These are phyloP conservation scores for Mycocentrospora acerina DNA, from an alignment of 2,329 filamentous ascomycete genomes.

Conservation along the genomic window DNA sequence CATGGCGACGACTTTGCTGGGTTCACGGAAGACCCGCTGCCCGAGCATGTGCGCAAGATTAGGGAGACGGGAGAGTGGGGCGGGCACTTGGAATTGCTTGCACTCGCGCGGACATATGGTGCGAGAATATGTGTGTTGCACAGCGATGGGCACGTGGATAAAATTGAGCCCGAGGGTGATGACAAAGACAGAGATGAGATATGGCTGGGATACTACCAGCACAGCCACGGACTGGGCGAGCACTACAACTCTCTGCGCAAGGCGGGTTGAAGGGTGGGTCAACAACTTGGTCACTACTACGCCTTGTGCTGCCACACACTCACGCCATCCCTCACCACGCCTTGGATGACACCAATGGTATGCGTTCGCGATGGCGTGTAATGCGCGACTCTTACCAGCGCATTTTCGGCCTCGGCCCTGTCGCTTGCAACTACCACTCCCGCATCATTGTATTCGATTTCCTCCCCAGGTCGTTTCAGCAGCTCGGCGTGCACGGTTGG, in stretches of 20 bases:
- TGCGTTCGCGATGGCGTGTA: conserved; percentile 61
- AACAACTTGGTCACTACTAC: not conserved
- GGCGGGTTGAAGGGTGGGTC: conserved; percentile 21
- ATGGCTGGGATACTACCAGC: conserved; percentile 94
- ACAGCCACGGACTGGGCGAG: conserved; percentile 91
- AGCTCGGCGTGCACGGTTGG: conserved; percentile 72
- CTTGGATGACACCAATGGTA: conserved; percentile 46
- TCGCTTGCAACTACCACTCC: conserved; percentile 54
- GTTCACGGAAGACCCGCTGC: conserved; percentile 81
- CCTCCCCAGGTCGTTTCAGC: conserved; percentile 67
- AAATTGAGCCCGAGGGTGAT: conserved; percentile 60
- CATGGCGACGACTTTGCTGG: conserved; percentile 80
- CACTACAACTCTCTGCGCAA: conserved; percentile 87
- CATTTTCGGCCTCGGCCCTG: conserved; percentile 42
- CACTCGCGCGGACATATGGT: conserved; percentile 77
- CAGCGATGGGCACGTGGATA: conserved; percentile 74
- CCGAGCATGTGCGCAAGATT: conserved; percentile 73
- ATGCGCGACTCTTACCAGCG: conserved; percentile 51
- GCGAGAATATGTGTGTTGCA: conserved; percentile 85
- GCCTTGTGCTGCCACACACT: conserved; percentile 50
- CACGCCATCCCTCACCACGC: conserved; percentile 53
- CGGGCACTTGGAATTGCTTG: conserved; percentile 85
- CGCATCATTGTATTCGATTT: conserved; percentile 61
- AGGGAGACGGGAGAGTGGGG: conserved; percentile 93
- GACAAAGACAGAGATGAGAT: conserved; percentile 58